phyloP scores from a whole-genome alignment of 208 protist species.

The Leishmania lainsoni region DNA sequence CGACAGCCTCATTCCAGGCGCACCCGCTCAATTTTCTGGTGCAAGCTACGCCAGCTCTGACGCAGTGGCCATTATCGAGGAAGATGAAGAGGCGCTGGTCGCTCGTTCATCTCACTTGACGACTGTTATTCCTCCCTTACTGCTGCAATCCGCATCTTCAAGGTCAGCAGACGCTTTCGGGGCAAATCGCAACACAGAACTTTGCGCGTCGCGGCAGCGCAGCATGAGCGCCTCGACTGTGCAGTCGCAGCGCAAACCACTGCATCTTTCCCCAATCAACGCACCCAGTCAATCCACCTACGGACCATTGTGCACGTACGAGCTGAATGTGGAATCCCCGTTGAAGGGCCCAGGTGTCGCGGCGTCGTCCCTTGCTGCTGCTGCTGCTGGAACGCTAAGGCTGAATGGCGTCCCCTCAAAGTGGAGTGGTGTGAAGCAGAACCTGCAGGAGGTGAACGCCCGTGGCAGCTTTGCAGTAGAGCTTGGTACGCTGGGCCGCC shows the following conservation, averaged over 20 bases:
- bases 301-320: neutral
- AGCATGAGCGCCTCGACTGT: neutral
- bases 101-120: constrained; percentile 25
- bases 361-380: neutral
- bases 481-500: neutral
- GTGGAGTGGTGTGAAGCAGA: neutral
- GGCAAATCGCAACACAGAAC: neutral
- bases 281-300: neutral
- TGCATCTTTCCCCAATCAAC: neutral
- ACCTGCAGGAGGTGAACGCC: neutral
- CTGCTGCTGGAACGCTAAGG: neutral
- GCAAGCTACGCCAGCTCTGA: neutral
- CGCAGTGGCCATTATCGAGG: neutral
- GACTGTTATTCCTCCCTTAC: neutral
- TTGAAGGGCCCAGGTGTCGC: neutral
- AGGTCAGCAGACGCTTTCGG: neutral
- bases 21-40: neutral
- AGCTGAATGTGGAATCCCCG: neutral
- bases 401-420: neutral
- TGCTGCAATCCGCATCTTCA: neutral
- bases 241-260: neutral
- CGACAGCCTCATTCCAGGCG: neutral
- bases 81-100: constrained; percentile 14
- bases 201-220: neutral
- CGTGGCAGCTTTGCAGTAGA: neutral